Conservation (phyloP, 768 basidiomycete species). For the Solioccasus polychromus region DNA sequence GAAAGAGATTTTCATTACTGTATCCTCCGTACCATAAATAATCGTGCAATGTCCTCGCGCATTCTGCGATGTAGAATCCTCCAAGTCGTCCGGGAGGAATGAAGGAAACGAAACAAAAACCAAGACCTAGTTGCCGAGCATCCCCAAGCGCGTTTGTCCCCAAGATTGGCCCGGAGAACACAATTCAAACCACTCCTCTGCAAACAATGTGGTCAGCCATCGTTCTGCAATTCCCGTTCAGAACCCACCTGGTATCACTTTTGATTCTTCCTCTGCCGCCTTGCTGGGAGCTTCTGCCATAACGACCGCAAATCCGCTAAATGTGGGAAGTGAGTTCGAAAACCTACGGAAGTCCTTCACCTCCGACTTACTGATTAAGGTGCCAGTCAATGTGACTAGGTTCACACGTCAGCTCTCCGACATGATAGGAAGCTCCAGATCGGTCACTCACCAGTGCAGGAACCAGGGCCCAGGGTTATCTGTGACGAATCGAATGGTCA, state of each 20-base stretch:
- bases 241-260: slow-evolving; percentile 22
- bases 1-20: too few relatives aligned
- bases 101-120: too few relatives aligned
- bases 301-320: slow-evolving; percentile 28
- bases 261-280: slow-evolving; percentile 6
- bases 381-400: slow-evolving; percentile 33
- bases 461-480: slow-evolving; percentile 69
- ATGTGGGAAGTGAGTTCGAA: neutral
- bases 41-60: too few relatives aligned
- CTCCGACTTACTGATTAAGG: slow-evolving; percentile 19
- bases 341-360: neutral
- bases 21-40: too few relatives aligned
- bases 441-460: slow-evolving; percentile 38
- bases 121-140: neutral
- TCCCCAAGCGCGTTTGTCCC: slow-evolving; percentile 1
- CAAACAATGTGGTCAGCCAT: neutral
- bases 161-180: slow-evolving; percentile 8
- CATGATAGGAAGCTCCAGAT: neutral
- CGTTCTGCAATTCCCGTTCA: neutral
- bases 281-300: slow-evolving; percentile 23
- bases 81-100: too few relatives aligned
- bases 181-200: slow-evolving; percentile 21
- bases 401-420: neutral
- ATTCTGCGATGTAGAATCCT: too few relatives aligned
- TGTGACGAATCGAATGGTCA: slow-evolving; percentile 57